Base-by-base conservation (phyloP, 1,284 basidiomycete genomes). In the Violaceomyces palustris region DNA sequence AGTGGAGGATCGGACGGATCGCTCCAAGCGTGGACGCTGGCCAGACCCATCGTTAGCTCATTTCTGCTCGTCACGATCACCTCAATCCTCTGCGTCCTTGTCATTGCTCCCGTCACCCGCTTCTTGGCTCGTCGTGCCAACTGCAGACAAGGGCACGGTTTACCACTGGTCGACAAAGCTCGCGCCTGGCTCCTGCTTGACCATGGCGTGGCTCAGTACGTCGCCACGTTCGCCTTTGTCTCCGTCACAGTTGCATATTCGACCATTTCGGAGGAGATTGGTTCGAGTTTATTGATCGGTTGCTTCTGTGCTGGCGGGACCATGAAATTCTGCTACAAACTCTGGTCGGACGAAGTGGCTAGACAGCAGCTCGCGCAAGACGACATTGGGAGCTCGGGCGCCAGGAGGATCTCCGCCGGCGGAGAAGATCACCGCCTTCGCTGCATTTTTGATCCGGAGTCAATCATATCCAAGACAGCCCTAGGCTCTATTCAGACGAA, bases 241-340 rank as follows among this genome's bases (percentile, higher is more conserved):
- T 34, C 37, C 6, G 39, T 41, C 1, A 30, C 45, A 3, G 22
- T 60, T 4, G 43, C 52, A 4, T 45, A 51, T 22, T 44, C 29
- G 9, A 41, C 38, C 1, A 46, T 50, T 27, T 43, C 42, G 32
- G 43, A 49, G 19, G 47, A 50, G 41, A 40, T 60, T 3, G 75
- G 76, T 3, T 76, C 76, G 0, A 78, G 77, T 1, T 69, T 75
- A 17, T 70, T 79, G 3, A 75, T 77, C 14, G 78, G 78, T 1
- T 75, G 76, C 0, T 79, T 77, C 50, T 53, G 76, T n/a, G 75
- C 75, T 3, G 78, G 78, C 0, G 57, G 49, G 4, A 38, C 40
- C 37, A 41, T 52, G 42, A 41, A 46, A 34, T 43, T 47, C 23
- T 11, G 42, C 19, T 45, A 52, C 33, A 11, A 22, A 10, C 3